Conservation (phyloP, 148 eudicot species). For the Drosera capensis region DNA sequence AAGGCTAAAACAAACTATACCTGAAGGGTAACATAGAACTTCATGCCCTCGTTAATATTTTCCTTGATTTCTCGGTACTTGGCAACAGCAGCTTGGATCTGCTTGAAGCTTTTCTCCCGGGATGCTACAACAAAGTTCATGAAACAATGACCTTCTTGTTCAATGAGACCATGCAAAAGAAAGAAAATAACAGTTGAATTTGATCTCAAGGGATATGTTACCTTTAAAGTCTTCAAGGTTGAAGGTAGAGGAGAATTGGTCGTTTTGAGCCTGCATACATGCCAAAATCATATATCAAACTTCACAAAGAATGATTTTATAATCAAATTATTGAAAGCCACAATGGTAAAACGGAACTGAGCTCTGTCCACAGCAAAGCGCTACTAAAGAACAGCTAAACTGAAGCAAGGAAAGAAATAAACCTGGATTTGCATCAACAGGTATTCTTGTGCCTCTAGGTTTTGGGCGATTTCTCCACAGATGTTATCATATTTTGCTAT, state of each 20-base stretch:
- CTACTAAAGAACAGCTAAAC: not conserved
- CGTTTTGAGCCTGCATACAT: conserved; percentile 70
- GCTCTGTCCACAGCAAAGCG: too few species aligned
- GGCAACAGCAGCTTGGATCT: conserved; percentile 87
- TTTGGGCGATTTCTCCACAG: conserved; percentile 65
- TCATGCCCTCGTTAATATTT: conserved; percentile 84
- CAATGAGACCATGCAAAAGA: not conserved
- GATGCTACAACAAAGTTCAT: conserved; percentile 36
- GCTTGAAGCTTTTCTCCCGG: conserved; percentile 71
- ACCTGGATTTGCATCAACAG: conserved; percentile 83
- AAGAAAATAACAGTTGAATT: not conserved
- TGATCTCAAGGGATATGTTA: conserved; percentile 1
- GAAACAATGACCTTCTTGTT: not conserved
- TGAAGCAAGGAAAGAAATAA: conserved; percentile 2
- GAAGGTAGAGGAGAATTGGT: conserved; percentile 61
- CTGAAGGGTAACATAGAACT: conserved; percentile 97
- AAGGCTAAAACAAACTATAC: conserved; percentile 13
- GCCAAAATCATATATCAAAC: too few species aligned
- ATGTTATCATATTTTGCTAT: conserved; percentile 70
- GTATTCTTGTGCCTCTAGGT: conserved; percentile 76
- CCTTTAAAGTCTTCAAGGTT: conserved; percentile 94
- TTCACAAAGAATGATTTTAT: too few species aligned
- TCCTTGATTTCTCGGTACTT: conserved; percentile 86
- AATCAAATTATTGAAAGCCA: too few species aligned
- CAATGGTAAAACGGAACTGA: too few species aligned